Percentiles rank a stretch among this genome's conserved stretches.
Evolutionary conservation across 345 rosid genomes (phyloP).

Genomic region (Camelina neglecta): DNA sequence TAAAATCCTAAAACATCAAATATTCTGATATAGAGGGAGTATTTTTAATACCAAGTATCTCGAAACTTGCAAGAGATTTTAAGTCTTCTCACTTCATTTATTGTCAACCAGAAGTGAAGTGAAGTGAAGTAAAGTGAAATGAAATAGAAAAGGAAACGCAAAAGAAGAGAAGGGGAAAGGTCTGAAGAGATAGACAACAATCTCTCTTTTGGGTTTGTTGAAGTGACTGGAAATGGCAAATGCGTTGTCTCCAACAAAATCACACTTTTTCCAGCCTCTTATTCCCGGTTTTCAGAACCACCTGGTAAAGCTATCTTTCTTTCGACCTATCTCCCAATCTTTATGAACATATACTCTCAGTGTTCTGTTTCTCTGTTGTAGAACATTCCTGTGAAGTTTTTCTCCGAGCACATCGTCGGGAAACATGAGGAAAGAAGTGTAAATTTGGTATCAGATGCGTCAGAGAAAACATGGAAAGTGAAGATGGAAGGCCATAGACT

Average conservation of each 20-base stretch:
- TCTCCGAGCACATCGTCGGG: constrained; percentile 13
- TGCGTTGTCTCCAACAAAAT: not conserved
- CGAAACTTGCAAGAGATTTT: not conserved
- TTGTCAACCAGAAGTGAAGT: not conserved
- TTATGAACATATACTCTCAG: not conserved
- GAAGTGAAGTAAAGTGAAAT: not conserved
- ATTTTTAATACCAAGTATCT: no score
- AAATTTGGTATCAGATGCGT: not conserved
- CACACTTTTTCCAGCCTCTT: constrained; percentile 32
- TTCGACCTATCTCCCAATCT: not conserved
- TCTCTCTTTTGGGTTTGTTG: not conserved
- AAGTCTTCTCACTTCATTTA: not conserved
- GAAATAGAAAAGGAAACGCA: not conserved
- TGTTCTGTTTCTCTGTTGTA: constrained; percentile 9
- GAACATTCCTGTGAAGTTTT: constrained; percentile 26
- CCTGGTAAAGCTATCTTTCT: constrained; percentile 10
- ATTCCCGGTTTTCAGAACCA: constrained; percentile 1
- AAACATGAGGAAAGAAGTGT: constrained; percentile 13
- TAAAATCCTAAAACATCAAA: no score
- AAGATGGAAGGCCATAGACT: constrained; percentile 27
- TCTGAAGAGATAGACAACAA: not conserved
- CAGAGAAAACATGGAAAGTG: constrained; percentile 26
- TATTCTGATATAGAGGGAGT: no score
- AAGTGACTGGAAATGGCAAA: constrained; percentile 9
- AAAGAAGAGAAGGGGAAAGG: not conserved